Evolutionary conservation across 2,329 filamentous ascomycete species (phyloP), one percentile per base, ranked within the genome.

Genomic region (Fusarium piperis): DNA sequence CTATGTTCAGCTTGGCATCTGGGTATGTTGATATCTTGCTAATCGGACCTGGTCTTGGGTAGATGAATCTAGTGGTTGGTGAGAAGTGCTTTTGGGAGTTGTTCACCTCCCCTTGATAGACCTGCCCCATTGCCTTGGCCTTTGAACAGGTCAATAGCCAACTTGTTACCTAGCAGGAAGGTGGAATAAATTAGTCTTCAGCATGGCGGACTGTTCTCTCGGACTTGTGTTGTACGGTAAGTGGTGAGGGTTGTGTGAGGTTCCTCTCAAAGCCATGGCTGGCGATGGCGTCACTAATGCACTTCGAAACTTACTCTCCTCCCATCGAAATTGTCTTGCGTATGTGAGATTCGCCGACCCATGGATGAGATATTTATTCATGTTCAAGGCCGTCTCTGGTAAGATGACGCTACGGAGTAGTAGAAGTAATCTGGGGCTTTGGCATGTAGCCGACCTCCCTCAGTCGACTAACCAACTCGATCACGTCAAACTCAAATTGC

Each of bases 401-500:
- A 30, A 10, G 26, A 30, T 1, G 2, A 18, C n/a, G 9, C 11
- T 30, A 18, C 44, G 23, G 13, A 48, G 26, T n/a, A 28, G 26
- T 30, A 16, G 44, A 18, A 30, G 16, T 18, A 11, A 30, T 8
- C 44, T 48, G 11, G 26, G 26, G 44, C 3, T 48, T 18, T 5
- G 10, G 55, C 36, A 58, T 44, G 44, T 58, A 58, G 35, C 36
- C 55, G 26, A 41, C 36, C 16, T 41, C 13, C 13, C n/a, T 39
- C 36, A 41, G 38, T 58, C 55, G 55, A 36, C 55, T 58, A 44
- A 32, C 26, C 23, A 58, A 11, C 55, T 33, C n/a, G 9, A 36
- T 28, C 36, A 32, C 36, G 8, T 23, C 36, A 32, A 58, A 41
- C 35, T 35, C 38, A 58, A 58, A 32, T 32, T 0, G 8, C 2